Evolutionary conservation across 768 basidiomycete genomes (phyloP), one percentile per base, ranked within the genome.

Genomic region (Rhodocollybia butyracea): DNA sequence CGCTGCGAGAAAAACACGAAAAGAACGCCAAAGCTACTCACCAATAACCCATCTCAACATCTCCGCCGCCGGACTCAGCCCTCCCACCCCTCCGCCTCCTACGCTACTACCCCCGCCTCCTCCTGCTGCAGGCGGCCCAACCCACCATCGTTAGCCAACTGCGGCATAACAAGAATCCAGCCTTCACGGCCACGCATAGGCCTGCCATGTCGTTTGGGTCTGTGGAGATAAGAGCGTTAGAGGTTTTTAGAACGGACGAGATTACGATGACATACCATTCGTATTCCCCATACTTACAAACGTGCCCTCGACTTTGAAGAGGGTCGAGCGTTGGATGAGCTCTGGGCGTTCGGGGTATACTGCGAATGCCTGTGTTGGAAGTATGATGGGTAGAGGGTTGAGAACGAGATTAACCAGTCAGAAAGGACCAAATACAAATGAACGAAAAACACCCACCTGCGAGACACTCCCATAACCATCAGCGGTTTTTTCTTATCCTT

Each of bases 331-430:
- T 59, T 80, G 87, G 70, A 98, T 94, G 60, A 97, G 73, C 61
- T 94, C 91, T 10, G 92, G 91, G n/a, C 92, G 82, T 66, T 98
- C 96, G 1, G 96, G 96, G 67, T 94, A 99, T 8, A 99, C 92
- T 2, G 92, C 91, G 65, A 94, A 97, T 17, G 88, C 91, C 71
- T 97, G 92, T 32, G 17, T 36, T 36, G 17, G 17, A 43, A 5
- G 26, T 11, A 17, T 46, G 13, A 29, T 13, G 13, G 2, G 10
- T 46, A 8, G 13, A 17, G 15, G 39, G 15, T 5, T 40, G 17
- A 40, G 21, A 19, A 5, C 6, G 15, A 19, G 21, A 29, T 4
- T 2, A 30, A 29, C 2, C 11, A 7, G 17, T 29, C 5, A 46
- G 15, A 46, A 29, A 46, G 15, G 45, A n/a, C 24, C 13, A 22